phyloP scores from a whole-genome alignment of 768 basidiomycete genomes.

The Leccinum obscurum region DNA sequence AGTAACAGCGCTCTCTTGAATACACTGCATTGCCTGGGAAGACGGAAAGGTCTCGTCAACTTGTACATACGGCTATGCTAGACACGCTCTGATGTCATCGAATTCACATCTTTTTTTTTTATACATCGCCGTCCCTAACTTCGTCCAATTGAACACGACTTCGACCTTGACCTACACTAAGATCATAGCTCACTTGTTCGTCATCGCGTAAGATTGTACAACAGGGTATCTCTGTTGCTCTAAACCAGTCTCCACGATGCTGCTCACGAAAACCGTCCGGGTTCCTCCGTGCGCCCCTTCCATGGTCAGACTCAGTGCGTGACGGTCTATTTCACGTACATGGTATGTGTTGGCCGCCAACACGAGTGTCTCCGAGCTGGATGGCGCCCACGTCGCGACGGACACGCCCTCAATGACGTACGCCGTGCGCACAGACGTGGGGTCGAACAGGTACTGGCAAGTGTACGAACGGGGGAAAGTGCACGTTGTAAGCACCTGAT shows the following conservation, averaged over 20 bases:
- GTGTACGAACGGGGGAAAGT: constrained; percentile 54
- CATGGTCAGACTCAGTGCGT: neutral
- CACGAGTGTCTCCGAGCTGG: constrained; percentile 42
- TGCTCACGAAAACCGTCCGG: too few species aligned
- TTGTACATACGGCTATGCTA: neutral
- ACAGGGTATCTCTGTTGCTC: neutral
- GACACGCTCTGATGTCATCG: too few species aligned
- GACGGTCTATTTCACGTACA: constrained; percentile 37
- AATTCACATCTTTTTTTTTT: neutral
- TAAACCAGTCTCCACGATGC: too few species aligned
- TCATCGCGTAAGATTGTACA: neutral
- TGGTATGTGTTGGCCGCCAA: constrained; percentile 55
- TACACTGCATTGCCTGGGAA: neutral
- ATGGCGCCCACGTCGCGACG: constrained; percentile 47
- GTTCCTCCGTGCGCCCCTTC: too few species aligned
- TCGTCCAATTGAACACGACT: neutral
- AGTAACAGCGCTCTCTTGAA: neutral
- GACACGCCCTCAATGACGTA: constrained; percentile 45
- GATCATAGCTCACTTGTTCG: neutral
- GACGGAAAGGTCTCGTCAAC: neutral
- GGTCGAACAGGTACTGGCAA: constrained; percentile 43
- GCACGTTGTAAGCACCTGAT: constrained; percentile 53
- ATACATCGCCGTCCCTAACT: neutral
- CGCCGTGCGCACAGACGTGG: constrained; percentile 40
- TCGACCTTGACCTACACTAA: neutral